Base-by-base conservation (phyloP, 805 yeast species). In the Ogataea haglerorum region DNA sequence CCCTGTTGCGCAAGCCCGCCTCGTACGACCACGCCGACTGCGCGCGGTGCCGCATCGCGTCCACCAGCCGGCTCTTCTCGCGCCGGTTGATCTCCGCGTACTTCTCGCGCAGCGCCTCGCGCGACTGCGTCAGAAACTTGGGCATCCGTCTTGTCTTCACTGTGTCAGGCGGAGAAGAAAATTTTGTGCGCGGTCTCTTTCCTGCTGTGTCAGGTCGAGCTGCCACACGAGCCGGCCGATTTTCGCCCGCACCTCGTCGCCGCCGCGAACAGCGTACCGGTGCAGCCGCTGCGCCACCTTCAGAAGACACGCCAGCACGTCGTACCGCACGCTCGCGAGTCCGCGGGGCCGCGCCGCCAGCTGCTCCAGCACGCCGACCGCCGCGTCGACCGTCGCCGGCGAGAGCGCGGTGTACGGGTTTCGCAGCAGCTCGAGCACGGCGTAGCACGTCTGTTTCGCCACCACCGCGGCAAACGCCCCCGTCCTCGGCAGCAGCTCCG, bases 331-430 rank as follows among this genome's bases (percentile, higher is more conserved):
- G 15, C n/a, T 24, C 2, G n/a, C 24, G 12, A 33, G n/a, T 18
- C 10, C 22, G 3, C 14, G n/a, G 5, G 23, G 16, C 10, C 13
- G 12, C 30, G 26, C 10, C 21, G 10, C 13, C 15, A 13, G 21
- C 15, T 13, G 29, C 12, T 45, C 24, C 32, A 45, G 25, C 17
- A 17, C 2, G 14, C 10, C 18, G 16, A 46, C 25, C 23, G 43
- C 40, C 28, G 9, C 32, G 18, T 52, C 18, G 7, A 46, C 34
- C 34, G 30, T 19, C 1, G 28, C 27, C 1, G 53, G 32, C 13
- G 46, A 27, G 1, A 43, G 46, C 3, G 32, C 25, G 3, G 60
- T 39, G 36, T 47, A 60, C 8, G 67, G 66, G 34, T 62, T 53
- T 22, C 47, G 30, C 3, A 60, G 38, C 2, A 52, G 36, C 17